Evolutionary conservation across 1,139 yeast genomes (phyloP).

Genomic region (Diutina mesorugosa): DNA sequence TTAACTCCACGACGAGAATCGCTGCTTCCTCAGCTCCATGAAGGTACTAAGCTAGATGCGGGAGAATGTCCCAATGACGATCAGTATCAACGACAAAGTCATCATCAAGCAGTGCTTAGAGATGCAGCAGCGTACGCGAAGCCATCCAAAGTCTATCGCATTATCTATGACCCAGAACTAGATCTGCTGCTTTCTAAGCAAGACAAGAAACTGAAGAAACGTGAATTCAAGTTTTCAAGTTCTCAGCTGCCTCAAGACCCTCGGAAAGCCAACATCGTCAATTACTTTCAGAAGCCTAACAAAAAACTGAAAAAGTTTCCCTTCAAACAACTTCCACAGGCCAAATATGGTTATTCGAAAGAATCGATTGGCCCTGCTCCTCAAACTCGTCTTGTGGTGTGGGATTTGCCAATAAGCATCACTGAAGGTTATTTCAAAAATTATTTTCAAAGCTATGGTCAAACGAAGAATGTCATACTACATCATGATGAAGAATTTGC

Average conservation of each 20-base stretch:
- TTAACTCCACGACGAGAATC: not conserved
- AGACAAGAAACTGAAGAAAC: slow-evolving; percentile 22
- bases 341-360: slow-evolving; percentile 48
- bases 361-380: slow-evolving; percentile 73
- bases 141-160: slow-evolving; percentile 22
- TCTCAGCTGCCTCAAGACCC: slow-evolving; percentile 18
- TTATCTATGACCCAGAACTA: slow-evolving; percentile 48
- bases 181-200: slow-evolving; percentile 13
- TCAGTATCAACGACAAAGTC: slow-evolving; percentile 17
- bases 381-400: slow-evolving; percentile 52
- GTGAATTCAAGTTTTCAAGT: slow-evolving; percentile 24
- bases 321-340: slow-evolving; percentile 35
- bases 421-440: slow-evolving; percentile 38
- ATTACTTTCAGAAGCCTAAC: slow-evolving; percentile 28
- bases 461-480: slow-evolving; percentile 38
- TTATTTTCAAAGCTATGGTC: slow-evolving; percentile 49
- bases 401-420: slow-evolving; percentile 42
- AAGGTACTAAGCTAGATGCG: not conserved
- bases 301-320: slow-evolving; percentile 31
- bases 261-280: slow-evolving; percentile 15
- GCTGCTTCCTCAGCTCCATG: not conserved
- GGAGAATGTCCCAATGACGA: slow-evolving; percentile 10
- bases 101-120: slow-evolving; percentile 14
- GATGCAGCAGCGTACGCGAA: slow-evolving; percentile 10
- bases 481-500: slow-evolving; percentile 67